Conservation (phyloP, 2,329 filamentous ascomycete genomes). For the Penicillium sp. region DNA sequence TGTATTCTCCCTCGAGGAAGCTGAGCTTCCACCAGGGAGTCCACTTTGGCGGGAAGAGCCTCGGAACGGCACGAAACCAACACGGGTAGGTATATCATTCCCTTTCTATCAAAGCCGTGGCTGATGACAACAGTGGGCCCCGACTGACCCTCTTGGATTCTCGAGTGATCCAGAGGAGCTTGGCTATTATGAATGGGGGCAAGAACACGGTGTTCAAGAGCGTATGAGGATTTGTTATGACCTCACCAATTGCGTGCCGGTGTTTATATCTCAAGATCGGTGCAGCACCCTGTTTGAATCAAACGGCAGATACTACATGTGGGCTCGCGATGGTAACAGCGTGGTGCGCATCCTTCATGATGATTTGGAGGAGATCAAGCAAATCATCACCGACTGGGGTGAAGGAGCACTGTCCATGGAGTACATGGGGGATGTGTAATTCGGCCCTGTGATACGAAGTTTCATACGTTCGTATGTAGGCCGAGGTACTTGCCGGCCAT, state of each 20-base stretch:
- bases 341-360: not conserved
- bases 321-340: not conserved
- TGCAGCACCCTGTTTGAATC: not conserved
- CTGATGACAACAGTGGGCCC: not conserved
- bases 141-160: not conserved
- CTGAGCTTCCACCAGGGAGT: not conserved
- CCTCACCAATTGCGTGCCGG: not conserved
- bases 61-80: not conserved
- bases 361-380: not conserved
- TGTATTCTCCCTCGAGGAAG: not conserved
- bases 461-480: not conserved
- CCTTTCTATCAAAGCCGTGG: not conserved
- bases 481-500: too few species aligned
- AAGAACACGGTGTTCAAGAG: not conserved
- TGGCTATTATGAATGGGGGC: not conserved
- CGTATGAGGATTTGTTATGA: not conserved
- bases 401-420: not conserved
- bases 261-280: not conserved
- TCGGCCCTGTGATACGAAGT: not conserved
- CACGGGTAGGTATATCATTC: not conserved
- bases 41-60: not conserved
- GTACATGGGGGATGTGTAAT: not conserved
- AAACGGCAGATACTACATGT: not conserved
- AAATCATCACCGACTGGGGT: not conserved
- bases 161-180: not conserved